Conservation (phyloP, 2,329 filamentous ascomycete genomes). For the Fusarium sp. region DNA sequence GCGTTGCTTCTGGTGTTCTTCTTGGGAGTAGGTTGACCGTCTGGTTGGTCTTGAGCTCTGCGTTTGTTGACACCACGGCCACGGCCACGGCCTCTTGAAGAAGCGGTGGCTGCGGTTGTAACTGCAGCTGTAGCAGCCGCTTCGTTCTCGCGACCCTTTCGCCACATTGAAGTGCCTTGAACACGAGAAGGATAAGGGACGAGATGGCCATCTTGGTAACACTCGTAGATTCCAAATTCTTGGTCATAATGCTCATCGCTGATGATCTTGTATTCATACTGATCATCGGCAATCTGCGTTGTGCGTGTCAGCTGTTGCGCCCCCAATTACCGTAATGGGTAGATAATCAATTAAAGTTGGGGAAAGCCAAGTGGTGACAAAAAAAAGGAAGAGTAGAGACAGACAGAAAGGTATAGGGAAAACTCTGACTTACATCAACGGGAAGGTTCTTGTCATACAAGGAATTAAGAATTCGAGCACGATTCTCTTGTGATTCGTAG, state of each 20-base stretch:
- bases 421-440: constrained; percentile 56
- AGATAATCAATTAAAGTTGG: constrained; percentile 19
- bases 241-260: constrained; percentile 54
- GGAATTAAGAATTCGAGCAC: constrained; percentile 56
- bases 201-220: constrained; percentile 52
- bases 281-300: constrained; percentile 52
- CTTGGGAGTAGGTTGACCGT: constrained; percentile 61
- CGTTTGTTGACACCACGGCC: constrained; percentile 56
- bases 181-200: constrained; percentile 57
- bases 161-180: constrained; percentile 54
- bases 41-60: constrained; percentile 59
- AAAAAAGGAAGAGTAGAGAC: constrained; percentile 5
- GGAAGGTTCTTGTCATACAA: constrained; percentile 56
- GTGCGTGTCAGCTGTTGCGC: constrained; percentile 29
- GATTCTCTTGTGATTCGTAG: constrained; percentile 56
- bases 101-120: constrained; percentile 38
- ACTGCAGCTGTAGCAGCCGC: constrained; percentile 47
- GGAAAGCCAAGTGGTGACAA: constrained; percentile 30
- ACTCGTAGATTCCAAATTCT: constrained; percentile 55
- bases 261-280: constrained; percentile 57
- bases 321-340: constrained; percentile 9
- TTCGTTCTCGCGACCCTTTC: constrained; percentile 49
- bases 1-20: constrained; percentile 51
- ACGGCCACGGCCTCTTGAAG: constrained; percentile 45
- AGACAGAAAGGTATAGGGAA: constrained; percentile 14